These are phyloP conservation scores for Clohesyomyces aquaticus DNA, from an alignment of 495 filamentous ascomycete species.

Conservation along the genomic window DNA sequence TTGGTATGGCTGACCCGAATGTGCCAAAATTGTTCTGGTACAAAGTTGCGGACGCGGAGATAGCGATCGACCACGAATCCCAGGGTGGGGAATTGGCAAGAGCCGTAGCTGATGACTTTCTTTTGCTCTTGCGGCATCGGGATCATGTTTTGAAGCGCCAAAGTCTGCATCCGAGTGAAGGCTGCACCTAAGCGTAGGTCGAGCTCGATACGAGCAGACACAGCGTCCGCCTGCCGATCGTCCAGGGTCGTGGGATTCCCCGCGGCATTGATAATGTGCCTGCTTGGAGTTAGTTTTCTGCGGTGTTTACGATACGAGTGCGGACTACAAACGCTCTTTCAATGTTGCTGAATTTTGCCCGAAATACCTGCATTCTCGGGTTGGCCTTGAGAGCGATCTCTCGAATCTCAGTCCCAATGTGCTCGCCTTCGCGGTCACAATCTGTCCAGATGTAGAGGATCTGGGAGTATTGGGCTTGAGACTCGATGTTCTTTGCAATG, in stretches of 20 bases:
- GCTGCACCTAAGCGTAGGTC: conserved; percentile 89
- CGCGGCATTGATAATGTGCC: conserved; percentile 85
- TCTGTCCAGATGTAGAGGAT: conserved; percentile 97
- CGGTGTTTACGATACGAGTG: too few relatives aligned
- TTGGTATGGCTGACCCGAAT: conserved; percentile 82
- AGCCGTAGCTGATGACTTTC: conserved; percentile 84
- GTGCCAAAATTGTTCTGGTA: conserved; percentile 88
- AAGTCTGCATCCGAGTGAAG: conserved; percentile 87
- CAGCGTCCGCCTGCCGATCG: conserved; percentile 83
- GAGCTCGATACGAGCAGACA: conserved; percentile 86
- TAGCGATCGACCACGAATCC: conserved; percentile 98
- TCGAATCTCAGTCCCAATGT: conserved; percentile 92
- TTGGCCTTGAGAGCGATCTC: conserved; percentile 78
- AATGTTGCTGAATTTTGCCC: conserved; percentile 93
- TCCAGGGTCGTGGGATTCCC: conserved; percentile 76
- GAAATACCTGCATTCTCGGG: conserved; percentile 71
- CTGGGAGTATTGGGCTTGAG: conserved; percentile 68
- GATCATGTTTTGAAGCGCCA: conserved; percentile 69
- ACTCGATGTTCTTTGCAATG: conserved; percentile 82
- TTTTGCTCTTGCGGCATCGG: conserved; percentile 54
- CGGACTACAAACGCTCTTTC: conserved; percentile 73
- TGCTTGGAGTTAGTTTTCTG: too few relatives aligned
- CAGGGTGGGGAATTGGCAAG: conserved; percentile 95
- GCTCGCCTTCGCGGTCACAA: conserved; percentile 96
- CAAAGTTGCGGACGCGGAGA: conserved; percentile 87